Conservation (phyloP, 2,329 filamentous ascomycete genomes). For the Colletotrichum incanum region DNA sequence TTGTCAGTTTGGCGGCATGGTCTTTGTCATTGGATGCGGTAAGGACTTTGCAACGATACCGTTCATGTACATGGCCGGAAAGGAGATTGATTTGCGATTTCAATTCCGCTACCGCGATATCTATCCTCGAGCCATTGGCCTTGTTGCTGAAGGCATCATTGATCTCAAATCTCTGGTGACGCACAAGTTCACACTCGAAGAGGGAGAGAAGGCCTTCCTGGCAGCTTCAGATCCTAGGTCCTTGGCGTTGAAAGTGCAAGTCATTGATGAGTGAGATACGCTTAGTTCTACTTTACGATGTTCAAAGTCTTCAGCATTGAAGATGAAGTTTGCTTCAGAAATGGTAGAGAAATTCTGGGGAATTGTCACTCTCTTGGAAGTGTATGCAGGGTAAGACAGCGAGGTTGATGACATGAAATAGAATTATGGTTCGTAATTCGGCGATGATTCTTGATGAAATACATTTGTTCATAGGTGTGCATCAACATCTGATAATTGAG, state of each 20-base stretch:
- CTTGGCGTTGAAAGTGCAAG: constrained; percentile 42
- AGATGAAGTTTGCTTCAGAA: background rate
- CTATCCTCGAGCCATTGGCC: constrained; percentile 58
- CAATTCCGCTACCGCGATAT: constrained; percentile 58
- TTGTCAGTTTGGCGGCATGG: constrained; percentile 52
- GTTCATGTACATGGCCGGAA: constrained; percentile 52
- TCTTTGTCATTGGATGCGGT: constrained; percentile 56
- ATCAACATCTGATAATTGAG: background rate
- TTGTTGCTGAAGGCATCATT: constrained; percentile 51
- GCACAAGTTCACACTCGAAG: constrained; percentile 51
- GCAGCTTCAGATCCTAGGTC: constrained; percentile 37
- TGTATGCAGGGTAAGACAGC: background rate
- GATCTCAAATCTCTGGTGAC: constrained; percentile 52
- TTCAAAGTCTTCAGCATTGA: no score
- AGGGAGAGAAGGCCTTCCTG: constrained; percentile 51
- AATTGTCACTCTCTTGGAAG: background rate
- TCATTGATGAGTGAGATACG: constrained; percentile 36
- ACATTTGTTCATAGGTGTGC: background rate
- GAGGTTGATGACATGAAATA: no score
- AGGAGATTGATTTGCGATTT: constrained; percentile 56
- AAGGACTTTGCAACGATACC: constrained; percentile 54
- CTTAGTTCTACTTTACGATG: no score
- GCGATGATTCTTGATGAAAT: background rate
- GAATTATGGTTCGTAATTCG: background rate
- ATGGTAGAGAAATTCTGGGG: background rate